Conservation (phyloP, 1,139 yeast genomes). For the Yamadazyma trypodendri region DNA sequence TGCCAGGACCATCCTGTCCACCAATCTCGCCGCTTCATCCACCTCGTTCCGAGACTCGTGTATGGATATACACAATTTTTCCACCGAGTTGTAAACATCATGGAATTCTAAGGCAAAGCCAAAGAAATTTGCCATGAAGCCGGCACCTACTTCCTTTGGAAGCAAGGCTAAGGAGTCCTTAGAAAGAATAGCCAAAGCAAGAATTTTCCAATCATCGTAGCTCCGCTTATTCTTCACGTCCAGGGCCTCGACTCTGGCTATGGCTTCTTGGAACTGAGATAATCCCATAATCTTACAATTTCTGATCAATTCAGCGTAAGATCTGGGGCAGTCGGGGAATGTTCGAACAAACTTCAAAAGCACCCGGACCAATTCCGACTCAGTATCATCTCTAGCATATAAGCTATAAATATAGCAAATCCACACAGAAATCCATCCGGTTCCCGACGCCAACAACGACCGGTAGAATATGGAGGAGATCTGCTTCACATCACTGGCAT, state of each 20-base stretch:
- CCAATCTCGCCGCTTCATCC: slow-evolving; percentile 24
- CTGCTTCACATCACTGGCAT: slow-evolving; percentile 15
- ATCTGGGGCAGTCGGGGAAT: slow-evolving; percentile 19
- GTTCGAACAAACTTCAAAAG: slow-evolving; percentile 13
- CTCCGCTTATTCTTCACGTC: slow-evolving; percentile 19
- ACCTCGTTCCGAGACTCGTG: slow-evolving; percentile 24
- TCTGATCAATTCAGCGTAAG: slow-evolving; percentile 32
- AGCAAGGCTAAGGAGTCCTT: slow-evolving; percentile 10
- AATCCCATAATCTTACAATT: slow-evolving; percentile 17
- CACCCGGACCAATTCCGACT: slow-evolving; percentile 6
- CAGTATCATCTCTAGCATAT: slow-evolving; percentile 15
- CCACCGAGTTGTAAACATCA: slow-evolving; percentile 42
- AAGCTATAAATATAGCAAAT: slow-evolving; percentile 24
- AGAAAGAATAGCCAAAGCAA: slow-evolving; percentile 30
- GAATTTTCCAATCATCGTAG: slow-evolving; percentile 37
- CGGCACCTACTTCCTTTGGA: slow-evolving; percentile 5
- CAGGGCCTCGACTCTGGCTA: slow-evolving; percentile 15
- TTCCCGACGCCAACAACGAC: slow-evolving; percentile 15
- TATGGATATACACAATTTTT: slow-evolving; percentile 34
- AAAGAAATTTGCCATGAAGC: slow-evolving; percentile 14
- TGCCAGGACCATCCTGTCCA: slow-evolving; percentile 25
- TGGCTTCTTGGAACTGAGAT: not conserved
- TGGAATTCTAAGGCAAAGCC: slow-evolving; percentile 27
- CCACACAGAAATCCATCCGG: slow-evolving; percentile 29
- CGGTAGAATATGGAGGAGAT: slow-evolving; percentile 23